Base-by-base conservation (phyloP, 2,329 filamentous ascomycete genomes). In the Geosmithia putterillii region DNA sequence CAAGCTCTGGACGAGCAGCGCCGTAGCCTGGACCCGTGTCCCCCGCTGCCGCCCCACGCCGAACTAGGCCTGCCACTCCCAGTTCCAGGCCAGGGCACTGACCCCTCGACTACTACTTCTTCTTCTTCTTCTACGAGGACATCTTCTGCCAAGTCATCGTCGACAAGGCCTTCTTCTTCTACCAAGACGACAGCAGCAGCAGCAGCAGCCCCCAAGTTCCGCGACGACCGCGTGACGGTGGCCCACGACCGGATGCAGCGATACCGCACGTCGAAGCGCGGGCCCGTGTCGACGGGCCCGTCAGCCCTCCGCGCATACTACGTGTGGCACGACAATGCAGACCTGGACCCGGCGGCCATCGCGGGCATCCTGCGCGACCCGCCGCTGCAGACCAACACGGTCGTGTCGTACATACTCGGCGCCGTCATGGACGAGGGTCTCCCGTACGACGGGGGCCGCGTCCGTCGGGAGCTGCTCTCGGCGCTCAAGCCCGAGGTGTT, bases 1-100 rank as follows among this genome's bases (percentile, higher is more conserved):
- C 69, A 86, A 46, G 70, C 73, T 1, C 65, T 95, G 38, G 81
- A 95, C 45, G 63, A 74, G 41, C 76, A 83, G 52, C 72, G 89
- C 15, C 68, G 75, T 51, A 64, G 67, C 7, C 66, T 95, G 47
- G 61, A 75, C 12, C 87, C 87, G 2, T 71, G 65, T 2, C 89
- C 89, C 5, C 83, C 84, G 3, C 67, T 75, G 7, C 87, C 88
- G 1, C 69, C 73, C 15, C 72, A 78, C 51, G 79, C 75, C 3
- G 88, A 94, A 54, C 65, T 80, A 4, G 70, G 79, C 38, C 53
- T 74, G 20, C 80, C 81, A 0, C 21, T 41, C 17, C 39, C 39
- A 19, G 18, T 41, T 7, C 39, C 39, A 7, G 20, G 18, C 7
- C 17, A n/a, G 15, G 36, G 17, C 20, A 38, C 7, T 9, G 40